A percentile compares a stretch with the other conserved stretches of the same genome.
These are phyloP conservation scores for Leccinum barrowsii DNA, from an alignment of 768 basidiomycete species.

Conservation along the genomic window DNA sequence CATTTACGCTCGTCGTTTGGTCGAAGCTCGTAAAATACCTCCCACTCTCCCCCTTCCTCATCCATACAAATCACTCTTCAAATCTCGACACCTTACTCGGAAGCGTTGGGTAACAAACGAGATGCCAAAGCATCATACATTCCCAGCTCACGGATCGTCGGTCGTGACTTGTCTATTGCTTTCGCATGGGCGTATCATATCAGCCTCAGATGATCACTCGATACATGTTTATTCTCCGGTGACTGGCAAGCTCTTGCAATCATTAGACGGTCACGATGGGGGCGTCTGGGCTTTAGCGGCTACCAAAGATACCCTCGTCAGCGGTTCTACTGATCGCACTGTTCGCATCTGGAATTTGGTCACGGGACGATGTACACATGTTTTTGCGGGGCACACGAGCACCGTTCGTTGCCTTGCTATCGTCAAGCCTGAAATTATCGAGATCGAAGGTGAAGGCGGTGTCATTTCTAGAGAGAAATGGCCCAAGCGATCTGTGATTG, in stretches of 20 bases:
- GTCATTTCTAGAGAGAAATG: constrained; percentile 64
- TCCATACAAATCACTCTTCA: constrained; percentile 91
- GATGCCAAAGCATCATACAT: constrained; percentile 72
- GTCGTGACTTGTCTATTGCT: constrained; percentile 97
- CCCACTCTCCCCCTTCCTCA: constrained; percentile 68
- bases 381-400: constrained; percentile 94
- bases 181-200: constrained; percentile 92
- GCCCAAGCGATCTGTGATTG: constrained; percentile 68
- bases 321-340: constrained; percentile 90
- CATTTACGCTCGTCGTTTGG: constrained; percentile 58
- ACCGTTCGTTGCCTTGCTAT: constrained; percentile 96
- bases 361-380: constrained; percentile 80
- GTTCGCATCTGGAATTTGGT: constrained; percentile 88
- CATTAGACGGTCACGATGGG: constrained; percentile 88
- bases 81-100: constrained; percentile 78
- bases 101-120: constrained; percentile 76
- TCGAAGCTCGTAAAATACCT: constrained; percentile 36
- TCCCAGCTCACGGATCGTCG: constrained; percentile 82
- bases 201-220: constrained; percentile 94
- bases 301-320: constrained; percentile 83
- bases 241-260: constrained; percentile 69
- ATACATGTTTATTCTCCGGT: constrained; percentile 93
- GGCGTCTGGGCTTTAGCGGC: constrained; percentile 97
- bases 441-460: constrained; percentile 63
- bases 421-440: constrained; percentile 87